A percentile compares a stretch with the other conserved stretches of the same genome.
Conservation (phyloP, 345 rosid species). For the Gossypium anomalum region DNA sequence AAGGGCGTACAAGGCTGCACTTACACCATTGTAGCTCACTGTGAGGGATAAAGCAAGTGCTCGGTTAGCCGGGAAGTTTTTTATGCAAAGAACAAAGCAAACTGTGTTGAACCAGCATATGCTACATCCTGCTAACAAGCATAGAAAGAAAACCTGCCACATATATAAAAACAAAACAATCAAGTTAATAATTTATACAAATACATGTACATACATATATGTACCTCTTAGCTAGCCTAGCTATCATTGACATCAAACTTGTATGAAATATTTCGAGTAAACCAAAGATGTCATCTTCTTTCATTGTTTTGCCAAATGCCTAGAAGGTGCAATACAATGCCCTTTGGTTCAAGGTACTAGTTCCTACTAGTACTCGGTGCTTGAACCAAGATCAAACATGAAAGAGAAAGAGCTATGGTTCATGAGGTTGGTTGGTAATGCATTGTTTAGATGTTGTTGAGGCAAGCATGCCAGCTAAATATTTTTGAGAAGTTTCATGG, state of each 20-base stretch:
- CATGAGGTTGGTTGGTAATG: not conserved
- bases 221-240: no score
- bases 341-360: not conserved
- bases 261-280: not conserved
- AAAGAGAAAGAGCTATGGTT: not conserved
- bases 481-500: not conserved
- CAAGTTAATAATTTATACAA: not conserved
- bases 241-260: not conserved
- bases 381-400: not conserved
- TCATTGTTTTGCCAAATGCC: not conserved
- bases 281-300: not conserved
- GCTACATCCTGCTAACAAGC: slow-evolving; percentile 82
- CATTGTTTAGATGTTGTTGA: not conserved
- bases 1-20: slow-evolving; percentile 81
- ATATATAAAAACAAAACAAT: not conserved
- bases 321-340: not conserved
- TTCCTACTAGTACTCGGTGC: no score
- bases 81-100: slow-evolving; percentile 84
- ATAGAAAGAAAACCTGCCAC: slow-evolving; percentile 72
- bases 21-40: slow-evolving; percentile 88
- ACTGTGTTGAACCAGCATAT: slow-evolving; percentile 99
- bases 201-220: not conserved
- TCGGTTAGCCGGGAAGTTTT: slow-evolving; percentile 69
- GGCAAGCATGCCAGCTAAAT: no score
- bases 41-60: slow-evolving; percentile 88